Conservation (phyloP, 2,329 filamentous ascomycete species). For the Magnaporthiopsis rhizophila region DNA sequence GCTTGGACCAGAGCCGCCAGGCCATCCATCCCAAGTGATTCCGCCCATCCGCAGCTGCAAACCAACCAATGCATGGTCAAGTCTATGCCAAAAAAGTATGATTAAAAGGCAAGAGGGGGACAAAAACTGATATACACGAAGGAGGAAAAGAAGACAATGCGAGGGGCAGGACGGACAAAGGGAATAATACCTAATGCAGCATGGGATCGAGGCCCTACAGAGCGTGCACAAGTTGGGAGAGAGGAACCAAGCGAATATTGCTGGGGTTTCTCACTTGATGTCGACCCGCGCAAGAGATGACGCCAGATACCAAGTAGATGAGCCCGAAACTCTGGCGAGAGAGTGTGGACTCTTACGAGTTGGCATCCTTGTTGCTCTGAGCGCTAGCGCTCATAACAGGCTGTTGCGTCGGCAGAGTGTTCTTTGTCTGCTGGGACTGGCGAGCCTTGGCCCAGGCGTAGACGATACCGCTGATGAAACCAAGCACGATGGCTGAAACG, state of each 20-base stretch:
- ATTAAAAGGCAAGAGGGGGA: slow-evolving; percentile 4
- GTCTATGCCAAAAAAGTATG: slow-evolving; percentile 5
- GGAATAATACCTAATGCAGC: neutral
- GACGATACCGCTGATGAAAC: slow-evolving; percentile 86
- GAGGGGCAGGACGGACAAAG: neutral
- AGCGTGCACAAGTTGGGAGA: neutral
- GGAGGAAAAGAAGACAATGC: slow-evolving; percentile 1
- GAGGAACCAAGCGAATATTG: neutral
- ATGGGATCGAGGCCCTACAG: neutral
- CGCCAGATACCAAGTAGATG: neutral
- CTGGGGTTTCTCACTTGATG: neutral
- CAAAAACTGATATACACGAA: slow-evolving; percentile 6
- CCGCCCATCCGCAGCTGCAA: neutral
- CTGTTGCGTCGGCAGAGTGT: slow-evolving; percentile 59
- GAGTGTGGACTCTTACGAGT: neutral
- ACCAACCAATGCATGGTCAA: neutral
- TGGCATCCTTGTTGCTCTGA: slow-evolving; percentile 79
- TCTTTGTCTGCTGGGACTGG: slow-evolving; percentile 61
- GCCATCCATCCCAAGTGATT: neutral
- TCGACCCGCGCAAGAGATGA: neutral
- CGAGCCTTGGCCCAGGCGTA: slow-evolving; percentile 83
- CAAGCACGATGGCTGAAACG: slow-evolving; percentile 82
- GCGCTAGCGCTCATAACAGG: slow-evolving; percentile 80
- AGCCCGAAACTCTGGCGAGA: neutral
- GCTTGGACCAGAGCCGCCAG: neutral